phyloP scores from a whole-genome alignment of 768 basidiomycete genomes.

The Roridomyces roridus region DNA sequence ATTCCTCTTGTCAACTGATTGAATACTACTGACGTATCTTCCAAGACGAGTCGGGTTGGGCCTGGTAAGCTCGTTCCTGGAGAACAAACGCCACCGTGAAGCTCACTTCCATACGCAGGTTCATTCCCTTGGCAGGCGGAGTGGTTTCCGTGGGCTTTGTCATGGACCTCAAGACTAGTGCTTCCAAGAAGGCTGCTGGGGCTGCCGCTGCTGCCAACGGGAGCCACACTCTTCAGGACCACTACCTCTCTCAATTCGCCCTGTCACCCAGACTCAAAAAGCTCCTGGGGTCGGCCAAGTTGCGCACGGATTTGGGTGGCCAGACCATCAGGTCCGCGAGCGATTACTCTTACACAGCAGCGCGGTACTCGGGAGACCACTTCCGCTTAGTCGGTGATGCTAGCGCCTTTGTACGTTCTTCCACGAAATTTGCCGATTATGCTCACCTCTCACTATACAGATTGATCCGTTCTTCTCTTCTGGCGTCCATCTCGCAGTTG shows the following conservation, averaged over 20 bases:
- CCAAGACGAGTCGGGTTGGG: slow-evolving; percentile 47
- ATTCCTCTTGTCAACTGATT: background rate
- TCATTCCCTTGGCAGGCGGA: slow-evolving; percentile 42
- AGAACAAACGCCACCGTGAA: no score
- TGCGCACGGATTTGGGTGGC: slow-evolving; percentile 25
- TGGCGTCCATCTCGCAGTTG: slow-evolving; percentile 18
- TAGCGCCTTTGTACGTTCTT: slow-evolving; percentile 11
- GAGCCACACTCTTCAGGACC: slow-evolving; percentile 29
- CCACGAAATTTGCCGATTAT: no score
- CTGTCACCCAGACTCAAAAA: slow-evolving; percentile 38
- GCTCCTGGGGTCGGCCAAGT: slow-evolving; percentile 34
- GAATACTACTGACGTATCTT: background rate
- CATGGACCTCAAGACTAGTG: slow-evolving; percentile 34
- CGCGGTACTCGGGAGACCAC: slow-evolving; percentile 36
- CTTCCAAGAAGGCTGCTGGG: slow-evolving; percentile 25
- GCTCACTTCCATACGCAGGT: slow-evolving; percentile 18
- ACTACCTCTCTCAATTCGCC: slow-evolving; percentile 41
- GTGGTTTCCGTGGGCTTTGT: slow-evolving; percentile 44
- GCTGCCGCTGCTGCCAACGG: slow-evolving; percentile 2
- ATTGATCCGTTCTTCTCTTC: slow-evolving; percentile 21
- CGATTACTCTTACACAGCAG: slow-evolving; percentile 41
- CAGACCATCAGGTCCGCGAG: slow-evolving; percentile 33
- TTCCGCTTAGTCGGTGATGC: slow-evolving; percentile 40
- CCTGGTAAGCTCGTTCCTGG: slow-evolving; percentile 22
- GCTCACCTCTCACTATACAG: background rate